Evolutionary conservation across 2,329 filamentous ascomycete genomes (phyloP).

Genomic region (Exophiala viscosa): DNA sequence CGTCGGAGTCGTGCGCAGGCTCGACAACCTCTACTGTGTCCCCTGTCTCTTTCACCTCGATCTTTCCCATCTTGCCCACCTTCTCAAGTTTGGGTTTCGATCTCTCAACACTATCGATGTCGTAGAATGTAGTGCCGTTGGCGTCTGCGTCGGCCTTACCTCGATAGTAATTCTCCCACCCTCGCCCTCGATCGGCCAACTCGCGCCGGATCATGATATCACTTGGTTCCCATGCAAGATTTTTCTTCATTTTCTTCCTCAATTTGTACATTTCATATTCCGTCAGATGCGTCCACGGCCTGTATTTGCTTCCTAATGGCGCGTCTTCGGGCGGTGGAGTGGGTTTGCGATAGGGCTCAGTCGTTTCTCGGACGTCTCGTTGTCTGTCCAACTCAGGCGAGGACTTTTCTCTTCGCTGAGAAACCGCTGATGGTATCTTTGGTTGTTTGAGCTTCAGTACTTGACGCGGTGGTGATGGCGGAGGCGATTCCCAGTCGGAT

Average conservation of each 20-base stretch:
- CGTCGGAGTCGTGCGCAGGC: neutral
- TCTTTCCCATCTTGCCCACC: conserved; percentile 11
- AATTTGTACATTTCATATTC: conserved; percentile 66
- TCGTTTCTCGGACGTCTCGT: conserved; percentile 17
- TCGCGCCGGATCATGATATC: conserved; percentile 65
- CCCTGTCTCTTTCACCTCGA: conserved; percentile 9
- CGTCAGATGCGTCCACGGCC: conserved; percentile 62
- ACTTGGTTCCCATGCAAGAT: conserved; percentile 64
- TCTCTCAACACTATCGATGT: conserved; percentile 41
- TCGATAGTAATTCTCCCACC: conserved; percentile 47
- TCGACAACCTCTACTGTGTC: conserved; percentile 6
- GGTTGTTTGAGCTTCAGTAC: conserved; percentile 38
- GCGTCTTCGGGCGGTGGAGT: conserved; percentile 58
- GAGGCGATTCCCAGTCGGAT: conserved; percentile 39
- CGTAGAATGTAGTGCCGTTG: conserved; percentile 54
- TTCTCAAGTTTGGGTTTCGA: conserved; percentile 8
- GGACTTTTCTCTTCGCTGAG: conserved; percentile 14
- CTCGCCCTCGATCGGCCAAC: conserved; percentile 56
- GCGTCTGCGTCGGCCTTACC: conserved; percentile 51
- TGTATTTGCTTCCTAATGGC: conserved; percentile 56
- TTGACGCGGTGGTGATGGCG: conserved; percentile 30
- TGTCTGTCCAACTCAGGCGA: conserved; percentile 14
- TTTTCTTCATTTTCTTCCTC: conserved; percentile 68
- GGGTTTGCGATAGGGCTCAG: conserved; percentile 25
- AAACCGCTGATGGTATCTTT: conserved; percentile 36